phyloP scores from a whole-genome alignment of 1,139 yeast species.

The Suhomyces taliae region DNA sequence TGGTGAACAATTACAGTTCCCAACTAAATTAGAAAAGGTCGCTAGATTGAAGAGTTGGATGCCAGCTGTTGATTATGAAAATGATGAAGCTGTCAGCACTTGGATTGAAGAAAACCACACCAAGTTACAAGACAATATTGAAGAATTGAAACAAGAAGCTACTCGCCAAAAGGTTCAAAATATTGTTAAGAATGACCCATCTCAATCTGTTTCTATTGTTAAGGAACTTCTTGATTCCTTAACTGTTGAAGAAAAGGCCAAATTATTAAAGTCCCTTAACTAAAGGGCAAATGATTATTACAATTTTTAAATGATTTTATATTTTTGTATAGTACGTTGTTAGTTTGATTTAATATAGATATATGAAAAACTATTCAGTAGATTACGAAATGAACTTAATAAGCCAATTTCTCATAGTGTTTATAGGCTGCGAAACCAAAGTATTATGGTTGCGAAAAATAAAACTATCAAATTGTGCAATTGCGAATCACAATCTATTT shows the following conservation, averaged over 20 bases:
- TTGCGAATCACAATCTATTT: background rate
- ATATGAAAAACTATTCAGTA: background rate
- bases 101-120: constrained; percentile 85
- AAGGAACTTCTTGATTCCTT: constrained; percentile 61
- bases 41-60: constrained; percentile 89
- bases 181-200: constrained; percentile 57
- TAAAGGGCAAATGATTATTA: too few species aligned
- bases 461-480: background rate
- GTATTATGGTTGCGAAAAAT: background rate
- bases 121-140: constrained; percentile 59
- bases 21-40: constrained; percentile 75
- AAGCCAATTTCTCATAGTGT: too few species aligned
- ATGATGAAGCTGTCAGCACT: constrained; percentile 76
- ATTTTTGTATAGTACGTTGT: background rate
- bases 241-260: constrained; percentile 60
- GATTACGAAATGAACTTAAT: background rate
- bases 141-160: constrained; percentile 63
- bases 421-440: background rate
- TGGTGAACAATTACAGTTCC: constrained; percentile 59
- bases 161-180: constrained; percentile 62
- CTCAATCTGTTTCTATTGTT: constrained; percentile 55
- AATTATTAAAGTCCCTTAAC: constrained; percentile 38
- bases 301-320: too few species aligned
- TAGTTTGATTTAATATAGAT: too few species aligned
- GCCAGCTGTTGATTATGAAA: constrained; percentile 68